Evolutionary conservation across 176 grass and related monocot genomes (phyloP), one percentile per base, ranked within the genome.

Genomic region (Melocanna baccifera): DNA sequence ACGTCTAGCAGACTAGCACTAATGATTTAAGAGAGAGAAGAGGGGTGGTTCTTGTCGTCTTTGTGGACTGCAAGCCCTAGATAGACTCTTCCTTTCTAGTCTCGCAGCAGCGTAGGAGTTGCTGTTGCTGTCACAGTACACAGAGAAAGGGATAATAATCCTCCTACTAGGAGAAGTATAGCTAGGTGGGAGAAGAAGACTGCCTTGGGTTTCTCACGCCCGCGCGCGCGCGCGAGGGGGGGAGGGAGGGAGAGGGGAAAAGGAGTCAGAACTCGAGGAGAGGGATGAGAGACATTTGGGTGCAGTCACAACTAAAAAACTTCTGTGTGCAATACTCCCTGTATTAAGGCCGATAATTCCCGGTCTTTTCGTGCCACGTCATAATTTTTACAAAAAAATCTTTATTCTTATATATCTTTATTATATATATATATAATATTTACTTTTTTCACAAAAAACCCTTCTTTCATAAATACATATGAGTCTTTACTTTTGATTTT

Each of bases 41-140:
- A 64, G 62, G 12, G 66, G 80, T 28, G 69, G 71, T 22, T 66
- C 25, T 55, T 77, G 71, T 68, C 47, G 72, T 22, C 66, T 68
- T 80, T 85, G 43, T 76, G 82, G 71, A 76, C 82, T 67, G 82
- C 72, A 76, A 84, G 72, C 82, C 82, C 82, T 84, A 84, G 82
- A 51, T 40, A 66, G 32, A 76, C 82, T 84, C 71, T 67, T 84
- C 45, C 71, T 40, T 62, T 83, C 70, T 53, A 84, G 34, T 75
- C 71, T 67, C 5, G 32, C 64, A 26, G 48, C 47, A 68, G 47
- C 40, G 20, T 9, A 68, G 78, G 77, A 65, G 25, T 46, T 34
- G 63, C 22, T 39, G 20, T 37, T 68, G 62, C 62, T 80, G 18
- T 50, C 26, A 50, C 32, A 16, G 30, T 13, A 13, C 5, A n/a